Base-by-base conservation (phyloP, 2,329 filamentous ascomycete genomes). In the Emergomyces africanus region DNA sequence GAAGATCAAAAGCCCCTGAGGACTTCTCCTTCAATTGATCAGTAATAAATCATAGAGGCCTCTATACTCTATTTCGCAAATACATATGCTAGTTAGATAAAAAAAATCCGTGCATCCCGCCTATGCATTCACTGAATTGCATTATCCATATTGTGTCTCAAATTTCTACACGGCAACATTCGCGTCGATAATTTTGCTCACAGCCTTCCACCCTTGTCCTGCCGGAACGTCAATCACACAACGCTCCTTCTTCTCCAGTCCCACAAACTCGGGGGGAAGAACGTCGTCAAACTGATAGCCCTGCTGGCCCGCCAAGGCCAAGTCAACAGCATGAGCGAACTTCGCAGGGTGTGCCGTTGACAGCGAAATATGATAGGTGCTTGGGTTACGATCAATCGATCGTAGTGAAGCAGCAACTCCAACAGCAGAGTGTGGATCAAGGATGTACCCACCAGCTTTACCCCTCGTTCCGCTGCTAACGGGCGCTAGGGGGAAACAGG, bases 261-360 rank as follows among this genome's bases (percentile, higher is more conserved):
- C 92, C 39, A 87, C 76, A 69, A 96, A 94, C 74, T 96, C 89
- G 60, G 81, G 72, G 0, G 92, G 92, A 58, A 95, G 79, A 1
- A 97, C 87, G 63, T 86, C 82, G 46, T 83, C 78, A 70, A 96
- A 96, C 66, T 83, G 80, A 67, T 95, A 96, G 1, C 81, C 84
- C n/a, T 80, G 72, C 69, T 88, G 80, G 9, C 81, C 81, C 63
- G 84, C 81, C 61, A 97, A 78, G 0, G 92, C 90, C 54, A 87
- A 72, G 66, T 91, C 87, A 1, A 99, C 92, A 0, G 91, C 91
- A 37, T 83, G 83, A 0, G 87, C 85, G 69, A 99, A 99, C 74
- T 99, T 99, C 62, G 92, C 94, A 0, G 94, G 92, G 73, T 99
- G 94, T 2, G 94, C 94, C 1, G 94, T 99, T 1, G 91, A 89